phyloP scores from a whole-genome alignment of 768 basidiomycete species.

The Amanita jacksonii region DNA sequence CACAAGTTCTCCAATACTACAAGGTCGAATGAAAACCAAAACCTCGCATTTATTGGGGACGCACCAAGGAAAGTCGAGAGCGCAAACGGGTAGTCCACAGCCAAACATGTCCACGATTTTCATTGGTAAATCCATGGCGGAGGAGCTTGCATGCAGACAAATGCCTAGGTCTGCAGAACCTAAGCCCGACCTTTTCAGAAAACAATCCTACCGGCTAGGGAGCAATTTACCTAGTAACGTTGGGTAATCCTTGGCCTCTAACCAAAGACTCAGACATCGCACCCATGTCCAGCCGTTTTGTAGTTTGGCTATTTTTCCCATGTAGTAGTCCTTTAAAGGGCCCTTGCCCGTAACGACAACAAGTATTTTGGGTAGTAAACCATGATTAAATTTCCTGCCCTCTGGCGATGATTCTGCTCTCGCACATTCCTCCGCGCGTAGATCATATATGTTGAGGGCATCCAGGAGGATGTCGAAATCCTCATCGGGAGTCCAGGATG shows the following conservation, averaged over 20 bases:
- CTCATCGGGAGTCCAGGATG: slow-evolving; percentile 97
- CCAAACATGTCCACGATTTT: slow-evolving; percentile 99
- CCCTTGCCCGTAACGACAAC: slow-evolving; percentile 91
- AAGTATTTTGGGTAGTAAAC: slow-evolving; percentile 60
- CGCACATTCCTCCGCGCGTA: slow-evolving; percentile 30
- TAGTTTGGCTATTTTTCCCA: slow-evolving; percentile 50
- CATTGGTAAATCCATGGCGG: slow-evolving; percentile 92
- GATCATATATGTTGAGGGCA: slow-evolving; percentile 66
- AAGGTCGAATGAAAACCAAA: slow-evolving; percentile 1
- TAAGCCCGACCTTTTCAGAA: slow-evolving; percentile 17
- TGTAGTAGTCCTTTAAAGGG: slow-evolving; percentile 63
- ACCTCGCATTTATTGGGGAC: slow-evolving; percentile 13
- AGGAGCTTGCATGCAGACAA: slow-evolving; percentile 85
- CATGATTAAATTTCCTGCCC: slow-evolving; percentile 8
- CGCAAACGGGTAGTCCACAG: slow-evolving; percentile 89
- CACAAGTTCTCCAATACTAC: slow-evolving; percentile 80
- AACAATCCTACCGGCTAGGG: neutral
- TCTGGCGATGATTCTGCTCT: slow-evolving; percentile 1
- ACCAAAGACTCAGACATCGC: slow-evolving; percentile 74
- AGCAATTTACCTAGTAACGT: slow-evolving; percentile 53
- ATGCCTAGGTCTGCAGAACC: slow-evolving; percentile 90
- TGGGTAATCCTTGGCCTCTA: slow-evolving; percentile 88
- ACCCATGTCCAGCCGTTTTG: slow-evolving; percentile 72
- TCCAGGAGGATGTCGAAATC: slow-evolving; percentile 81
- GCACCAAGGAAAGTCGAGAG: slow-evolving; percentile 81